These are phyloP conservation scores for Phytophthora foliorum DNA, from an alignment of 352 stramenopile genomes.

Conservation along the genomic window DNA sequence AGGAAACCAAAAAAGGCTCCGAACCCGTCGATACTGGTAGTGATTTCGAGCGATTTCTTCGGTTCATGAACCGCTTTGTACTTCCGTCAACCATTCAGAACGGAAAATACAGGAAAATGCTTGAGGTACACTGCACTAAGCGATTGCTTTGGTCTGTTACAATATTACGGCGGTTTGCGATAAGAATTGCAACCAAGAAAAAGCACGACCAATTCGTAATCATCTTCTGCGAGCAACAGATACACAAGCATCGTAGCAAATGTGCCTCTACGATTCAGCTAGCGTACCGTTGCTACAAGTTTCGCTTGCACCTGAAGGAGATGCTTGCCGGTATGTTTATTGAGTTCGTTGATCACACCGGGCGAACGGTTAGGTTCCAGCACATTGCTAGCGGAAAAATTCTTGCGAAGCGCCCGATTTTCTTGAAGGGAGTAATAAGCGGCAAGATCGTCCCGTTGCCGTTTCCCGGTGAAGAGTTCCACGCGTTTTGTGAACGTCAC, in stretches of 20 bases:
- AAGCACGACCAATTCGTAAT: constrained; percentile 60
- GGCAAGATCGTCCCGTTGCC: constrained; percentile 65
- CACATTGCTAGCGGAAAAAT: constrained; percentile 51
- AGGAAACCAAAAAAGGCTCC: constrained; percentile 4
- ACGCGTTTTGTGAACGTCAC: constrained; percentile 71
- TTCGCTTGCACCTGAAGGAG: constrained; percentile 50
- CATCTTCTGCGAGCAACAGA: constrained; percentile 44
- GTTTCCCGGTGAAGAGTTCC: constrained; percentile 78
- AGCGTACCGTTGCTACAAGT: constrained; percentile 62
- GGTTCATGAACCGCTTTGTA: constrained; percentile 76
- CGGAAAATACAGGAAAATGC: constrained; percentile 64
- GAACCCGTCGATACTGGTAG: constrained; percentile 11
- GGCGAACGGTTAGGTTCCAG: constrained; percentile 49
- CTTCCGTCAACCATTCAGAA: constrained; percentile 65
- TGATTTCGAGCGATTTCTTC: constrained; percentile 54
- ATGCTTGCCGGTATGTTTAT: constrained; percentile 68
- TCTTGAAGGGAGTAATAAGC: constrained; percentile 64
- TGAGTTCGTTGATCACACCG: constrained; percentile 66
- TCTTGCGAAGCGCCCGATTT: constrained; percentile 50
- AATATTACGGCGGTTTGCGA: constrained; percentile 57
- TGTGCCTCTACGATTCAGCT: constrained; percentile 49
- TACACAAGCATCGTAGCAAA: constrained; percentile 36
- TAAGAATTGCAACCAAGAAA: constrained; percentile 44
- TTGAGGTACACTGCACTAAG: constrained; percentile 46
- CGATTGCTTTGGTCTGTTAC: constrained; percentile 60